These are phyloP conservation scores for Moricandia arvensis DNA, from an alignment of 345 rosid genomes.

Conservation along the genomic window DNA sequence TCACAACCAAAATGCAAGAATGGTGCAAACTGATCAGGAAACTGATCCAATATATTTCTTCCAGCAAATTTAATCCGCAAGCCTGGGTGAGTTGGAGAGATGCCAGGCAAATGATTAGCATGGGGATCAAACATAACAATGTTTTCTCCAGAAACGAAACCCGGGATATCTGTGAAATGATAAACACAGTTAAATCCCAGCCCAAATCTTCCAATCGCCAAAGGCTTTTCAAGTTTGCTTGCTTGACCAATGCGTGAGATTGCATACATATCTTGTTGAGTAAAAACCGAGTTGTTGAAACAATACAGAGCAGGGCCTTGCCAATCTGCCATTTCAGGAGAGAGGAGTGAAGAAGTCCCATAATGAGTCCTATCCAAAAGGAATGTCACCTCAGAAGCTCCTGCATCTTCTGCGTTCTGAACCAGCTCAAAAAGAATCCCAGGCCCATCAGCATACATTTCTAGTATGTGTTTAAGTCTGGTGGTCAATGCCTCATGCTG, in stretches of 20 bases:
- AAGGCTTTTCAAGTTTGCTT: slow-evolving; percentile 93
- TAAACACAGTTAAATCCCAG: slow-evolving; percentile 96
- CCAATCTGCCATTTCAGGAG: slow-evolving; percentile 99
- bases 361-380: slow-evolving; percentile 93
- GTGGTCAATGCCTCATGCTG: slow-evolving; percentile 98
- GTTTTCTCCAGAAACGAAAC: slow-evolving; percentile 96
- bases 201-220: slow-evolving; percentile 95
- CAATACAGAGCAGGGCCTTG: slow-evolving; percentile 98
- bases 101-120: slow-evolving; percentile 89
- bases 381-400: slow-evolving; percentile 88
- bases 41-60: slow-evolving; percentile 85
- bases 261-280: slow-evolving; percentile 91
- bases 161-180: slow-evolving; percentile 93
- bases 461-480: slow-evolving; percentile 92
- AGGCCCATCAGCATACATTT: slow-evolving; percentile 99
- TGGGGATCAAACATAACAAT: slow-evolving; percentile 98
- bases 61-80: slow-evolving; percentile 86
- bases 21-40: slow-evolving; percentile 95
- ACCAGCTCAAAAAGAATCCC: slow-evolving; percentile 92
- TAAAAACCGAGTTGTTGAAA: slow-evolving; percentile 91
- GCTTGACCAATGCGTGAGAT: slow-evolving; percentile 98
- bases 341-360: slow-evolving; percentile 93
- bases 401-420: slow-evolving; percentile 97
- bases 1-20: slow-evolving; percentile 94
- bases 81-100: slow-evolving; percentile 96